These are phyloP conservation scores for Melanopsichium pennsylvanicum DNA, from an alignment of 1,284 basidiomycete genomes.

Conservation along the genomic window DNA sequence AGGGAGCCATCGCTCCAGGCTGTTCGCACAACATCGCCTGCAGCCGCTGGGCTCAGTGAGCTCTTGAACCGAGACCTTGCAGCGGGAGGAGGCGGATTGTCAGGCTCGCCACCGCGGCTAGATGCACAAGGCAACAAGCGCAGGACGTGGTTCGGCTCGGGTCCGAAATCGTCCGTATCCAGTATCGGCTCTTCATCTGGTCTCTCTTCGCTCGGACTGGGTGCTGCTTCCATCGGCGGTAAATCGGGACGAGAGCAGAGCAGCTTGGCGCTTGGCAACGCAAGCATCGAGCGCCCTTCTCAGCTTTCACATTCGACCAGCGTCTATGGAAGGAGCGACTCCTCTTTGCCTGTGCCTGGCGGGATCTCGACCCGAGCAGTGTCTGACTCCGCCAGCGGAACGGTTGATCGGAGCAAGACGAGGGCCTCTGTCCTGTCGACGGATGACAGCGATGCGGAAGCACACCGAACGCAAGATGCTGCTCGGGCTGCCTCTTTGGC, in stretches of 20 bases:
- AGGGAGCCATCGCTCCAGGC: slow-evolving; percentile 12
- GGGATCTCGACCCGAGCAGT: slow-evolving; percentile 15
- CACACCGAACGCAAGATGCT: background rate
- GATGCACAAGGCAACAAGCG: slow-evolving; percentile 30
- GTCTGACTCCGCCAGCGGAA: slow-evolving; percentile 14
- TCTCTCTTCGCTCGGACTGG: slow-evolving; percentile 26
- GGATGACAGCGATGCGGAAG: background rate
- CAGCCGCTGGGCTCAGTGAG: slow-evolving; percentile 43
- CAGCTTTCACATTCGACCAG: slow-evolving; percentile 24
- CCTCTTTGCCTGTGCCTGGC: slow-evolving; percentile 2
- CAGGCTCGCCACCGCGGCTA: slow-evolving; percentile 33
- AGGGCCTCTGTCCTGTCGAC: background rate
- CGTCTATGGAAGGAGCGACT: slow-evolving; percentile 17
- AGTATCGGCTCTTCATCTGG: slow-evolving; percentile 29
- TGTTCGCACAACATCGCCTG: slow-evolving; percentile 29
- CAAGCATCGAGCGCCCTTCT: slow-evolving; percentile 45
- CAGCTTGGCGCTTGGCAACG: slow-evolving; percentile 56
- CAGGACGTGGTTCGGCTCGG: slow-evolving; percentile 43
- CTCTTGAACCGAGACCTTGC: slow-evolving; percentile 42
- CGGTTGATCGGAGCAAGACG: no score
- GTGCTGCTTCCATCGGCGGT: slow-evolving; percentile 14
- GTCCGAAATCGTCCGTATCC: slow-evolving; percentile 19
- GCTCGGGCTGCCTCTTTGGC: background rate
- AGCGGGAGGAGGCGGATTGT: slow-evolving; percentile 23
- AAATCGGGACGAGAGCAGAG: slow-evolving; percentile 44